Percentiles rank a stretch among this genome's conserved stretches.
Conservation (phyloP, 257 asterid genomes). For the Penstemon newberryi region DNA sequence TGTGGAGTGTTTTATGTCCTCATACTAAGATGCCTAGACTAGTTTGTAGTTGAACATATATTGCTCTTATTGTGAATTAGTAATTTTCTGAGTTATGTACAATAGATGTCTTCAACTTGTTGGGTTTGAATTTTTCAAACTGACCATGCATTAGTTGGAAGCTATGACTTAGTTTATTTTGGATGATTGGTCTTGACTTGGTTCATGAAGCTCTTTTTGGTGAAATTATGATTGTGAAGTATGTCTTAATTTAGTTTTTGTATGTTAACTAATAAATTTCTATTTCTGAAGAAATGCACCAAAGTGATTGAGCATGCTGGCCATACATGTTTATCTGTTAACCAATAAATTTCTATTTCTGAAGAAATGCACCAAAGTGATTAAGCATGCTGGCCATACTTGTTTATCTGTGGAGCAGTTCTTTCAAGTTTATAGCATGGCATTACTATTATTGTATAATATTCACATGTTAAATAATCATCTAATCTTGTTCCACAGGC, state of each 20-base stretch:
- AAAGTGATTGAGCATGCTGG: neutral
- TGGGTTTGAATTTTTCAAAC: neutral
- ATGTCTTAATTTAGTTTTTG: neutral
- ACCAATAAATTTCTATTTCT: no score
- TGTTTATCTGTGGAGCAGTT: neutral
- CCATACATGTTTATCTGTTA: neutral
- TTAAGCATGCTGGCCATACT: neutral
- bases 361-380: no score
- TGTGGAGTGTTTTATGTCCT: conserved; percentile 3
- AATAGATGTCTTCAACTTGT: no score
- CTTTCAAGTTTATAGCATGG: neutral
- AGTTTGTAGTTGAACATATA: no score
- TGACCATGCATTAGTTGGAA: neutral
- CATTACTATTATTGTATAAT: conserved; percentile 1
- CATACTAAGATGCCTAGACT: neutral
- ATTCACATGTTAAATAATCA: conserved; percentile 11
- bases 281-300: no score
- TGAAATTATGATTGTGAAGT: neutral
- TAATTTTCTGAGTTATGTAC: no score
- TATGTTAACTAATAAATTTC: no score
- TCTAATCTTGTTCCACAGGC: conserved; percentile 45
- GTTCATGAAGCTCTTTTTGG: neutral
- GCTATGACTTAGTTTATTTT: neutral
- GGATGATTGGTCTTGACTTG: neutral
- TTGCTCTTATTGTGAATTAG: no score